phyloP scores from a whole-genome alignment of 1,284 basidiomycete species.

The Fomitopsis pinicola region DNA sequence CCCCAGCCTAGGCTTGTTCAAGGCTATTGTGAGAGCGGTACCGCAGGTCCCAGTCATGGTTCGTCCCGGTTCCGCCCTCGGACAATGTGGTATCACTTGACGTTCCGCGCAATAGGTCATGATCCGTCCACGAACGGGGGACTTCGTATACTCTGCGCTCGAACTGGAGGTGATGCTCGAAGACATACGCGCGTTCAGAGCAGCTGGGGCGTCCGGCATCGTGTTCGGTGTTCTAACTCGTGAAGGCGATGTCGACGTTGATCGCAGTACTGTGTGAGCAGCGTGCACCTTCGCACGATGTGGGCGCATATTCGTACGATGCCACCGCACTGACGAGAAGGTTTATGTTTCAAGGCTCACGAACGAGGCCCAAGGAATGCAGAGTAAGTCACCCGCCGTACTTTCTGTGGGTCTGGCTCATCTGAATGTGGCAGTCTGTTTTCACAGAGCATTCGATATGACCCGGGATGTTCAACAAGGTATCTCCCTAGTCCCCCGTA shows the following conservation, averaged over 20 bases:
- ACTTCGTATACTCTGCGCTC: conserved; percentile 64
- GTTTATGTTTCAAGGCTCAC: conserved; percentile 40
- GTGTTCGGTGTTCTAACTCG: conserved; percentile 64
- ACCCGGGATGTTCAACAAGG: conserved; percentile 51
- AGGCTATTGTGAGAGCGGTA: conserved; percentile 43
- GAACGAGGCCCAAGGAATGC: conserved; percentile 52
- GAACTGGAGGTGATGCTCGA: conserved; percentile 71
- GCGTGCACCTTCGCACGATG: too few relatives aligned
- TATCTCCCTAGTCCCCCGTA: conserved; percentile 13
- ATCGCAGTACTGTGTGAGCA: conserved; percentile 45
- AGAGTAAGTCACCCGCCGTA: conserved; percentile 39
- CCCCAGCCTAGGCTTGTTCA: conserved; percentile 68
- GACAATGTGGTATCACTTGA: background rate
- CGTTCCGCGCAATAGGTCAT: conserved; percentile 50
- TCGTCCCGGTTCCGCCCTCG: background rate
- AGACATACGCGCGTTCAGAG: conserved; percentile 62
- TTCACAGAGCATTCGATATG: conserved; percentile 83
- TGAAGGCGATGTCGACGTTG: conserved; percentile 58
- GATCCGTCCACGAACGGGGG: conserved; percentile 74
- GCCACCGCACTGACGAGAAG: too few relatives aligned
- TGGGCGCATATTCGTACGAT: background rate
- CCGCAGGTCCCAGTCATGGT: conserved; percentile 16
- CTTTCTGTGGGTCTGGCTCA: background rate
- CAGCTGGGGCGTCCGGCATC: conserved; percentile 55
- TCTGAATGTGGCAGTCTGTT: conserved; percentile 53